These are phyloP conservation scores for Theileria orientalis DNA, from an alignment of 169 alveolate species.

Conservation along the genomic window DNA sequence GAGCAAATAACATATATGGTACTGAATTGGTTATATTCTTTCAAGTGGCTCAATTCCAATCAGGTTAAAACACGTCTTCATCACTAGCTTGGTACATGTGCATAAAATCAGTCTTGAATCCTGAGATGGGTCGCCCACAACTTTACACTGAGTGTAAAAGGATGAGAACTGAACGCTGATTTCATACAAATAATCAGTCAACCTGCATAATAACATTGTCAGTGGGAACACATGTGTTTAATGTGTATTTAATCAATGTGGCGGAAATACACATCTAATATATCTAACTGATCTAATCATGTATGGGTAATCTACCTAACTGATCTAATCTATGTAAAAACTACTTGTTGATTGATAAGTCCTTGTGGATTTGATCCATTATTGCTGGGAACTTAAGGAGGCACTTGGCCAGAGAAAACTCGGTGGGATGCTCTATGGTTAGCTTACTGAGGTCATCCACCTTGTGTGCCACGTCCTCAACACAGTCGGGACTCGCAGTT, in stretches of 20 bases:
- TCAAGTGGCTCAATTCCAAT: conserved; percentile 82
- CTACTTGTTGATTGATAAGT: conserved; percentile 67
- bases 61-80: conserved; percentile 70
- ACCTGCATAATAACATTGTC: conserved; percentile 65
- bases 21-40: conserved; percentile 46
- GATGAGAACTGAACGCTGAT: conserved; percentile 89
- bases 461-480: neutral
- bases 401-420: conserved; percentile 68
- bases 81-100: conserved; percentile 84
- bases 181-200: conserved; percentile 94
- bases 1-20: neutral
- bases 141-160: conserved; percentile 92
- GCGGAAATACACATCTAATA: neutral
- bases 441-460: conserved; percentile 32
- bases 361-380: conserved; percentile 60
- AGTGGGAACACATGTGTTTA: neutral
- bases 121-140: conserved; percentile 87
- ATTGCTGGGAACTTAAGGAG: conserved; percentile 73
- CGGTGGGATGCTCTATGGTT: conserved; percentile 52
- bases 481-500: no score
- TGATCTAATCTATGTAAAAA: neutral
- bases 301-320: no score
- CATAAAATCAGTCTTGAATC: conserved; percentile 88
- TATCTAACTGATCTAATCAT: no score
- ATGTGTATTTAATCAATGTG: conserved; percentile 24